phyloP scores from a whole-genome alignment of 148 eudicot species.

The Diospyros lotus region DNA sequence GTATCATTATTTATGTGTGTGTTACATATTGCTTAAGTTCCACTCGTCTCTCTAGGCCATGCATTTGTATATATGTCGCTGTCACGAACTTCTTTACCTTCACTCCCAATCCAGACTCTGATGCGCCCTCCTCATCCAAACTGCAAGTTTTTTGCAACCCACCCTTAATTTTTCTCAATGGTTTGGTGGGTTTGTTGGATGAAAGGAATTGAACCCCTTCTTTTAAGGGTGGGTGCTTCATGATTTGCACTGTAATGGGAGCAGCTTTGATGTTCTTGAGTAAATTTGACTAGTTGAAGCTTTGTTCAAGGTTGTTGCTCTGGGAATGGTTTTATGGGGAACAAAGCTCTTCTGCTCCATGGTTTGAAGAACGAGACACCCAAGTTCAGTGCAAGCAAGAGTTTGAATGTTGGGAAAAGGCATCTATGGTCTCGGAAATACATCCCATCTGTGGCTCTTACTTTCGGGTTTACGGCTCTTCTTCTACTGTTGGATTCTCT shows the following conservation, averaged over 20 bases:
- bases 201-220: not conserved
- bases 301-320: not conserved
- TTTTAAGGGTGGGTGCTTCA: not conserved
- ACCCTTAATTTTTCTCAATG: constrained; percentile 5
- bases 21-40: constrained; percentile 22
- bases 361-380: constrained; percentile 36
- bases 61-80: constrained; percentile 18
- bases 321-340: constrained; percentile 38
- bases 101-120: constrained; percentile 45
- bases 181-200: constrained; percentile 7
- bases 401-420: constrained; percentile 46
- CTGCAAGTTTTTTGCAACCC: constrained; percentile 10
- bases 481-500: constrained; percentile 70
- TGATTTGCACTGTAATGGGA: not conserved
- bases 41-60: constrained; percentile 17
- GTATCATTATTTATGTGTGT: not conserved
- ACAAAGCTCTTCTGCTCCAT: constrained; percentile 33
- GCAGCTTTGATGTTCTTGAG: not conserved
- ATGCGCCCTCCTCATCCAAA: constrained; percentile 43
- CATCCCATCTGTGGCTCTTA: constrained; percentile 41
- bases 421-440: constrained; percentile 49
- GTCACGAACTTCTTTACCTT: constrained; percentile 50
- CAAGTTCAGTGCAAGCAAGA: constrained; percentile 40
- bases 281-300: not conserved
- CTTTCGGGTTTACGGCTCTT: constrained; percentile 41